phyloP scores from a whole-genome alignment of 768 basidiomycete species.

The Baorangia bicolor region DNA sequence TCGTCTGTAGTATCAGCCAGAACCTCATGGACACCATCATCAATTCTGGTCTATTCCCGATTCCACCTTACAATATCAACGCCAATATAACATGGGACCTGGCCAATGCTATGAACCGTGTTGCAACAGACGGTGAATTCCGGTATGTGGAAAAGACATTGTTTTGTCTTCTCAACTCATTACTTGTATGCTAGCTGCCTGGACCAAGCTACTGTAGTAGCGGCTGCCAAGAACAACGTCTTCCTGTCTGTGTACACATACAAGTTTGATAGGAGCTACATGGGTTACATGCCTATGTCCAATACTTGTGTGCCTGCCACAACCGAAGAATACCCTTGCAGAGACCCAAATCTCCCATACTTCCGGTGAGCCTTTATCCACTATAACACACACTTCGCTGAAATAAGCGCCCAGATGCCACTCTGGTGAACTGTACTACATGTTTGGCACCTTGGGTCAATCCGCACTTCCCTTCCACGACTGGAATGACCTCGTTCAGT shows the following conservation, averaged over 20 bases:
- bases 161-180: not conserved
- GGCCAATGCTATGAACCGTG: slow-evolving; percentile 1
- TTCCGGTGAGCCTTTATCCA: slow-evolving; percentile 34
- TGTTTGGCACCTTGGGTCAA: slow-evolving; percentile 39
- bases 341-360: slow-evolving; percentile 47
- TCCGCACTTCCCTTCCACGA: slow-evolving; percentile 44
- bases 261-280: slow-evolving; percentile 47
- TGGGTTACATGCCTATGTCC: slow-evolving; percentile 45
- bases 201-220: slow-evolving; percentile 48
- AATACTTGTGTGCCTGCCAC: slow-evolving; percentile 45
- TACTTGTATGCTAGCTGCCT: slow-evolving; percentile 20
- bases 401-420: slow-evolving; percentile 20
- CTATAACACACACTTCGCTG: not conserved
- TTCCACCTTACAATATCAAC: not conserved
- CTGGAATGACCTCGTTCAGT: slow-evolving; percentile 43
- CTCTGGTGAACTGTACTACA: slow-evolving; percentile 34
- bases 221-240: slow-evolving; percentile 40
- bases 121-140: slow-evolving; percentile 10
- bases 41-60: not conserved
- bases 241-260: slow-evolving; percentile 46
- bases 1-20: not conserved
- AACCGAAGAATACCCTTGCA: slow-evolving; percentile 41
- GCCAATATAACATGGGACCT: slow-evolving; percentile 5
- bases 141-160: not conserved
- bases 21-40: slow-evolving; percentile 1